Base-by-base conservation (phyloP, 2,329 filamentous ascomycete genomes). In the Samsoniella hepiali region DNA sequence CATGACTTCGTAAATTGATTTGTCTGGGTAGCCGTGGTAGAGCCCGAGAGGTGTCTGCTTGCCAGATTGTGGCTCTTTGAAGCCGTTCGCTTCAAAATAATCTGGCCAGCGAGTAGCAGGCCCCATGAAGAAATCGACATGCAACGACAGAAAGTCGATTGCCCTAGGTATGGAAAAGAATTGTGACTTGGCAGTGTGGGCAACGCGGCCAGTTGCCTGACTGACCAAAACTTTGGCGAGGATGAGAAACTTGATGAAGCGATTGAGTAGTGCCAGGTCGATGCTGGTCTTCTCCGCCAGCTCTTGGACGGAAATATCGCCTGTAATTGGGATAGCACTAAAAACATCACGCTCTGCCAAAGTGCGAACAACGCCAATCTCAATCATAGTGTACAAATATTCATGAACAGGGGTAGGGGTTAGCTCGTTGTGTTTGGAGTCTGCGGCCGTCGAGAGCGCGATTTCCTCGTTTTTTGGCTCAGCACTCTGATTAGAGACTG, bases 281-380 rank as follows among this genome's bases (percentile, higher is more conserved):
- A 70, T 71, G 0, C 68, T 61, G 3, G 75, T 32, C 10, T 69
- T 69, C 8, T 62, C 59, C 0, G 74, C 74, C 8, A 78, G 66
- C 0, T 73, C 68, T 0, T 53, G 42, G 59, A 71, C 71, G 6
- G 70, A 69, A 13, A 76, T 72, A 1, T 63, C 40, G 2, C 67
- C 72, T 0, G 68, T 66, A 2, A 57, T 17, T 0, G 74, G 73
- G 27, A 78, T 73, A 1, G 64, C 53, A 8, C 73, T 71, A 55
- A 76, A 76, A 0, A 67, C 70, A 9, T 69, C 67, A 73, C 75
- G 75, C 47, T 72, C 66, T 34, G 71, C 64, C 59, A 76, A 75
- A 5, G 42, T 38, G 22, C 34, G 22, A 17, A 50, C 32, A 13
- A 42, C 38, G 32, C 31, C 45, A 11, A 59, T 32, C 27, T 59